Evolutionary conservation across 176 grass and related monocot species (phyloP), one percentile per base, ranked within the genome.

Genomic region (Thalia dealbata): DNA sequence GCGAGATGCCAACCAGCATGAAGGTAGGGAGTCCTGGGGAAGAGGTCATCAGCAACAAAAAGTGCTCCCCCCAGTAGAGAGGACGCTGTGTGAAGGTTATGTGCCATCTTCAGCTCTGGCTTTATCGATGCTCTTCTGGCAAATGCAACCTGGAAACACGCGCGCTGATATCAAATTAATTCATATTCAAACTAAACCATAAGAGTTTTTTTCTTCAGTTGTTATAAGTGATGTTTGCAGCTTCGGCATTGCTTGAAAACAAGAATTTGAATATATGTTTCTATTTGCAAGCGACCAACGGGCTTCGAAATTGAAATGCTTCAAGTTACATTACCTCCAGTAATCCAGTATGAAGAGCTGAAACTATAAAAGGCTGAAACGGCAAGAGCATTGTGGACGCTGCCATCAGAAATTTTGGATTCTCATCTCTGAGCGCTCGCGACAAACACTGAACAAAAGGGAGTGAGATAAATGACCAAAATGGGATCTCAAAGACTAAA

Each of bases 1-100:
- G 95, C 95, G 23, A 99, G 90, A 73, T 99, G 95, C 90, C 95
- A 99, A 70, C 85, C 95, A 30, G 90, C 90, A 48, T 99, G 95
- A 79, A 99, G 81, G 64, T 93, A 99, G 13, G 90, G 95, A n/a
- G 83, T 88, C 21, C 72, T 81, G 0, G 85, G 85, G 71, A 92
- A 99, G 79, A 73, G 88, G 59, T 93, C 90, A 12, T 99, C 90
- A 0, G 89, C 85, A 35, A 99, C 73, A 80, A 99, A 99, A 69
- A 99, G 78, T 3, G 74, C 95, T 12, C 95, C 95, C 56, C 87
- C 89, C 25, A 97, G 50, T 50, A 97, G 64, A 79, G 89, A 89
- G 18, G 95, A 99, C 87, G 92, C 68, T 60, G 80, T 99, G 73
- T 99, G 95, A 56, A 99, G 85, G 76, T 84, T 93, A 84, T 99